Conservation (phyloP, 305 asterid species). For the Rubia tinctorum region DNA sequence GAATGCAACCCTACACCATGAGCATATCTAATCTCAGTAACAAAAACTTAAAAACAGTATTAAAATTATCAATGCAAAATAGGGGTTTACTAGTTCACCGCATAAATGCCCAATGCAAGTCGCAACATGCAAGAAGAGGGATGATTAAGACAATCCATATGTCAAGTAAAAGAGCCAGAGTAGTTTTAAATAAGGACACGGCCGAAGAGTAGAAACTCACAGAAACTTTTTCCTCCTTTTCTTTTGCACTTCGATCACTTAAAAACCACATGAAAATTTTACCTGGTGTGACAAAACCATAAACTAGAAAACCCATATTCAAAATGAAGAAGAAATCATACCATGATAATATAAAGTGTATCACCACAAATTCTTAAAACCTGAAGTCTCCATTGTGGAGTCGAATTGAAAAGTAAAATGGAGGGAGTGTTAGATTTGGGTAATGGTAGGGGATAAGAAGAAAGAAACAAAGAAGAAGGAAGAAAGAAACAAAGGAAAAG, state of each 20-base stretch:
- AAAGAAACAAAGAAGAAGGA: no score
- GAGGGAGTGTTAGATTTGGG: no score
- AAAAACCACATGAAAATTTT: slow-evolving; percentile 82
- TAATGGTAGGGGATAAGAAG: no score
- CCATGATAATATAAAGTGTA: no score
- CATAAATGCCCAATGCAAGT: slow-evolving; percentile 92
- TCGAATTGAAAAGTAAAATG: no score
- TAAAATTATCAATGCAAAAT: neutral
- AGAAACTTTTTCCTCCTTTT: slow-evolving; percentile 40
- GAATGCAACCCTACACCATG: slow-evolving; percentile 70
- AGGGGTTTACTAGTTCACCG: slow-evolving; percentile 44
- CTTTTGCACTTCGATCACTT: slow-evolving; percentile 60
- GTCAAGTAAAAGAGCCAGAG: slow-evolving; percentile 54
- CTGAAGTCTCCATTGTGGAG: no score
- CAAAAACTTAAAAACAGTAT: neutral
- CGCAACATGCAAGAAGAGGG: slow-evolving; percentile 87
- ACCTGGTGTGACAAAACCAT: no score
- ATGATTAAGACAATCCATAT: slow-evolving; percentile 67
- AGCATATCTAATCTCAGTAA: neutral
- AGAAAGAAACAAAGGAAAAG: no score
- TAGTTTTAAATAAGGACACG: slow-evolving; percentile 52
- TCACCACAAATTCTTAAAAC: no score
- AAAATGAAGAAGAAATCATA: no score
- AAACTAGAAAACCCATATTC: no score
- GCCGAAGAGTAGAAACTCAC: slow-evolving; percentile 49